Evolutionary conservation across 495 filamentous ascomycete species (phyloP), one percentile per base, ranked within the genome.

Genomic region (Aspergillus avenaceus): DNA sequence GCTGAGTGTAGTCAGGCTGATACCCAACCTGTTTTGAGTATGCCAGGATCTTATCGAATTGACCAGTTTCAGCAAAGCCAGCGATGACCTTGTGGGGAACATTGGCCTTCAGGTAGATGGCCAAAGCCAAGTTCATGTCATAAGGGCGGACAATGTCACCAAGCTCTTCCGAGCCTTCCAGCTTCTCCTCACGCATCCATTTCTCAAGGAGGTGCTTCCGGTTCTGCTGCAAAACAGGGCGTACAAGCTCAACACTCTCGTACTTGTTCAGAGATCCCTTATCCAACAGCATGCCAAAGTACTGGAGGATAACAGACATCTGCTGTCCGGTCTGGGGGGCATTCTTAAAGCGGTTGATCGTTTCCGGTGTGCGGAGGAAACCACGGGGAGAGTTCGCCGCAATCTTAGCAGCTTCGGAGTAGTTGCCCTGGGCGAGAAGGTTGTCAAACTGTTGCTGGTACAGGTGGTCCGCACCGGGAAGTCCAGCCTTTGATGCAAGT

Each of bases 171-270:
- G 93, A 97, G 69, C 85, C 88, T 64, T 93, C 87, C 14, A 99
- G 77, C 73, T 99, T 99, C 62, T 90, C 86, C 70, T 97, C 93
- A 54, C 84, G 83, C 67, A 97, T 77, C 93, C 93, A 99, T 66
- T 99, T 99, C 70, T 97, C 92, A 19, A 99, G 76, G 38, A 99
- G 73, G 63, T 97, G 90, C 74, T 97, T 97, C 41, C 93, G 84
- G 61, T 88, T 91, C 63, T 99, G 93, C 41, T 85, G 84, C 54
- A 99, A 70, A 16, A 99, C 93, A 29, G 95, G 91, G 41, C 88
- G 81, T 8, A 93, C 91, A 54, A 99, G 81, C 68, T 99, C 93
- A 41, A 97, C 75, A 52, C 91, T 95, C 70, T 99, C 93, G 52
- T 92, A 84, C 59, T 85, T 84, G 71, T 97, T 99, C 23, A 99